Conservation (phyloP, 345 rosid species). For the Adansonia digitata region DNA sequence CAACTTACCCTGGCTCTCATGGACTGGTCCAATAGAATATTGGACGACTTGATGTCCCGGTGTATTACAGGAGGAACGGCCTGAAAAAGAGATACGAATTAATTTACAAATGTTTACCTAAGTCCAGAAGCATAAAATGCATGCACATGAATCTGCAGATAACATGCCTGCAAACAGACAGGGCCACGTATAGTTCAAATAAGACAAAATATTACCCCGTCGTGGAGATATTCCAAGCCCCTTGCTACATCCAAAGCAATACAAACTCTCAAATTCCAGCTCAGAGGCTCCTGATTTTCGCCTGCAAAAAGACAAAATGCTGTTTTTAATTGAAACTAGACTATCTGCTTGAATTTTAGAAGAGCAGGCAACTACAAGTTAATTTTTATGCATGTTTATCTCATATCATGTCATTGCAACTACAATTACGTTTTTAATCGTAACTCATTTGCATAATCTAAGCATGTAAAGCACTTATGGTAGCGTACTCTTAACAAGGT, state of each 20-base stretch:
- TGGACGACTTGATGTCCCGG: conserved; percentile 89
- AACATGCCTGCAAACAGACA: background rate
- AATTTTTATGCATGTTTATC: no score
- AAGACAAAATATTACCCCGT: conserved; percentile 59
- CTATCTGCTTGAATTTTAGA: background rate
- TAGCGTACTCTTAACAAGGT: background rate
- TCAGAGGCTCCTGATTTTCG: conserved; percentile 47
- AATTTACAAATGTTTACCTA: background rate
- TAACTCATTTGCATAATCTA: background rate
- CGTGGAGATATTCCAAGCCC: conserved; percentile 97
- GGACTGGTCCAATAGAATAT: conserved; percentile 87
- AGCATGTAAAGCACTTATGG: background rate
- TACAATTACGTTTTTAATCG: no score
- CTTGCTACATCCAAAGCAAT: conserved; percentile 92
- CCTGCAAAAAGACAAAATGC: conserved; percentile 32
- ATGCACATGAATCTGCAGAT: background rate
- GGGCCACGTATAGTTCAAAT: background rate
- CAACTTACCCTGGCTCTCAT: conserved; percentile 92
- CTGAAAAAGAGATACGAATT: conserved; percentile 31
- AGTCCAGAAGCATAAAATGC: background rate
- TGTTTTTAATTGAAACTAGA: background rate
- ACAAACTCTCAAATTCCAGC: conserved; percentile 82
- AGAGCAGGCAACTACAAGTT: background rate
- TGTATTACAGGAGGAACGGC: conserved; percentile 97
- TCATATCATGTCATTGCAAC: no score